Percentiles rank a stretch among this genome's conserved stretches.
These are phyloP conservation scores for Thymus mandschuricus DNA, from an alignment of 257 asterid species.

Conservation along the genomic window DNA sequence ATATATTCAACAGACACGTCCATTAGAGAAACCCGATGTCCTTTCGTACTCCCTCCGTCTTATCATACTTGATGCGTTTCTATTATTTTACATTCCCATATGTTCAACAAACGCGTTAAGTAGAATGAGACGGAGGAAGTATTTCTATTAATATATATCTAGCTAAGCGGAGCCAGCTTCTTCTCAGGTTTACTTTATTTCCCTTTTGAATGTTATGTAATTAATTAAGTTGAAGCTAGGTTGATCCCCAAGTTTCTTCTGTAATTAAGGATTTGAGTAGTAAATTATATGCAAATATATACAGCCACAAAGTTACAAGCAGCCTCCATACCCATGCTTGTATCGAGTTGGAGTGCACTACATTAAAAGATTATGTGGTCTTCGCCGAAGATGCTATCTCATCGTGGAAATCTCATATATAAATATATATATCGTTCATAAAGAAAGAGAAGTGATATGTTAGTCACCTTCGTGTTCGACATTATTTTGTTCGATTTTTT, in stretches of 20 bases:
- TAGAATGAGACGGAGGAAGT: too few relatives aligned
- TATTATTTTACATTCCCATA: too few relatives aligned
- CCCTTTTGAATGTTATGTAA: background rate
- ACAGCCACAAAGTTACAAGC: slow-evolving; percentile 10
- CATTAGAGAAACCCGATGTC: too few relatives aligned
- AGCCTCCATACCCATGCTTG: slow-evolving; percentile 7
- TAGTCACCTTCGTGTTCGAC: too few relatives aligned
- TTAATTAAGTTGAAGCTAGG: background rate
- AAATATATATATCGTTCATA: too few relatives aligned
- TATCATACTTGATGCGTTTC: too few relatives aligned
- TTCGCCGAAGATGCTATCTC: slow-evolving; percentile 19
- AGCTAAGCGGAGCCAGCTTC: slow-evolving; percentile 10
- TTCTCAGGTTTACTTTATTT: background rate
- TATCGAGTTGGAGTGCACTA: slow-evolving; percentile 26
- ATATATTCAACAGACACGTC: too few relatives aligned
- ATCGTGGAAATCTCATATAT: background rate
- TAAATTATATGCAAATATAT: background rate
- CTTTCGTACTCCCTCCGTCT: too few relatives aligned
- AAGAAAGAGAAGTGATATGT: too few relatives aligned
- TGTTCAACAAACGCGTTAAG: too few relatives aligned
- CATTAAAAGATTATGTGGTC: slow-evolving; percentile 22
- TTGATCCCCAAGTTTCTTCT: background rate
- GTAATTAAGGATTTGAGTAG: background rate
- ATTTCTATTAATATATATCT: too few relatives aligned
- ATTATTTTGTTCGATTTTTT: too few relatives aligned